phyloP scores from a whole-genome alignment of 2,329 filamentous ascomycete species.

The Penicillium sp. region DNA sequence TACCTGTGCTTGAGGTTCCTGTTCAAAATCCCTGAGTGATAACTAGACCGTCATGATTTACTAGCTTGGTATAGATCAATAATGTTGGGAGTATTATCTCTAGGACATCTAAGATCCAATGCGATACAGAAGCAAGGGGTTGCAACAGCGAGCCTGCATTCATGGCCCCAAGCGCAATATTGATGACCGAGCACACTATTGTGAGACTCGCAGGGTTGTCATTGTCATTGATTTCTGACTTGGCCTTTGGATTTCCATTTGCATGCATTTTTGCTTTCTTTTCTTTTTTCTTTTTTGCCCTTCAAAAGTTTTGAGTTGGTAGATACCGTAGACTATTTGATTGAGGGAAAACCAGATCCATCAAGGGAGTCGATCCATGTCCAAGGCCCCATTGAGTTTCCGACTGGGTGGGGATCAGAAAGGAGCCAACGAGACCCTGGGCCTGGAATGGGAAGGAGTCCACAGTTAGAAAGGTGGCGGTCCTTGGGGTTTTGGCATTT shows the following conservation, averaged over 20 bases:
- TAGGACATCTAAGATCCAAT: conserved; percentile 7
- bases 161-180: conserved; percentile 3
- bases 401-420: conserved; percentile 11
- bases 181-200: conserved; percentile 8
- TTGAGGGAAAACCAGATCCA: not conserved
- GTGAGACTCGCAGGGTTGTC: conserved; percentile 1
- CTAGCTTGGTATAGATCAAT: not conserved
- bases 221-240: not conserved
- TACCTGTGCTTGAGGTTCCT: too few species aligned
- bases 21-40: too few species aligned
- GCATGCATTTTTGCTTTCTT: not conserved
- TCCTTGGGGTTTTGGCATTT: conserved; percentile 4
- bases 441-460: conserved; percentile 14
- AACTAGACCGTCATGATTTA: not conserved
- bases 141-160: conserved; percentile 6
- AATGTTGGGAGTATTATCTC: not conserved
- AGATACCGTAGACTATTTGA: not conserved
- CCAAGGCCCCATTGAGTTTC: conserved; percentile 13
- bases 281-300: not conserved
- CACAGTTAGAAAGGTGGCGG: conserved; percentile 14
- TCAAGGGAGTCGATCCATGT: conserved; percentile 5
- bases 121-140: conserved; percentile 23
- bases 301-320: too few species aligned
- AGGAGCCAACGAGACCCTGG: not conserved
- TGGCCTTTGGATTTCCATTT: not conserved